Conservation (phyloP, 345 rosid genomes). For the Cardamine chenopodiifolia region DNA sequence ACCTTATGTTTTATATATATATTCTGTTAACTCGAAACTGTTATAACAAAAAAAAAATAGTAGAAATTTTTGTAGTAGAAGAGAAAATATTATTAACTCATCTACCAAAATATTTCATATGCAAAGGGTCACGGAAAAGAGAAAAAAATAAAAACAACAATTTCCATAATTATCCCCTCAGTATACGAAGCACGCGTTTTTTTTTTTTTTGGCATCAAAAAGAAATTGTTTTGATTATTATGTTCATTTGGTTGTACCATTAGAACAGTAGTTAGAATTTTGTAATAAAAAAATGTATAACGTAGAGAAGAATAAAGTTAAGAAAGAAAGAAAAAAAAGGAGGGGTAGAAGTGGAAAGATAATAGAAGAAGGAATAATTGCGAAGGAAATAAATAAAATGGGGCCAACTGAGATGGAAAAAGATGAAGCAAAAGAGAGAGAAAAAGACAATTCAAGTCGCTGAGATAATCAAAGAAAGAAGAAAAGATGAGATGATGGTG, state of each 20-base stretch:
- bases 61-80: not conserved
- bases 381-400: conserved; percentile 44
- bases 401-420: conserved; percentile 56
- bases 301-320: conserved; percentile 44
- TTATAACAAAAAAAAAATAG: too few species aligned
- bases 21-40: too few species aligned
- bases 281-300: conserved; percentile 24
- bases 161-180: too few species aligned
- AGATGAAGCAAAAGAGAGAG: conserved; percentile 47
- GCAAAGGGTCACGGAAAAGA: not conserved
- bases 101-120: not conserved
- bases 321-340: not conserved
- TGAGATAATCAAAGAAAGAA: not conserved
- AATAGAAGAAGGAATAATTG: conserved; percentile 34
- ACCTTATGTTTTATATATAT: too few species aligned
- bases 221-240: not conserved
- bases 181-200: not conserved
- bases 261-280: not conserved
- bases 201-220: not conserved
- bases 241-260: not conserved
- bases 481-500: conserved; percentile 31
- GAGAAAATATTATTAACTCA: not conserved
- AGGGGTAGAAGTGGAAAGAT: conserved; percentile 25
- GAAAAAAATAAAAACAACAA: not conserved
- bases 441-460: conserved; percentile 24